phyloP scores from a whole-genome alignment of 2,329 filamentous ascomycete species.

The Fusarium sacchari region DNA sequence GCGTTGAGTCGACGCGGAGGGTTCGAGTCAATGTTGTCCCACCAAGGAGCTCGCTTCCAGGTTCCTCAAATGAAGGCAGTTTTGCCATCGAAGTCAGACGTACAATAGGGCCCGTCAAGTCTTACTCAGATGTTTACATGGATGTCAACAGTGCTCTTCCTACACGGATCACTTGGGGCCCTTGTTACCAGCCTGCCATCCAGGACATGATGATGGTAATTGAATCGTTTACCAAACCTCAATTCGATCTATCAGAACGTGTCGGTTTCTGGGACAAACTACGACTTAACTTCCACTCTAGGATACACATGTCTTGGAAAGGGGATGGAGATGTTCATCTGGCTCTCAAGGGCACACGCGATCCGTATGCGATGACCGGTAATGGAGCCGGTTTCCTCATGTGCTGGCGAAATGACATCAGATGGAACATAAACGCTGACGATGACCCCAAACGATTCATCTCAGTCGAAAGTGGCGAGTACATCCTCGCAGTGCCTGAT shows the following conservation, averaged over 20 bases:
- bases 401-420: conserved; percentile 97
- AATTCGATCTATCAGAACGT: conserved; percentile 89
- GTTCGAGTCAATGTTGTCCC: conserved; percentile 88
- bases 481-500: conserved; percentile 92
- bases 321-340: conserved; percentile 96
- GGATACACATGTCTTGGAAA: conserved; percentile 89
- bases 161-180: conserved; percentile 95
- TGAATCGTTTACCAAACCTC: conserved; percentile 96
- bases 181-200: conserved; percentile 96
- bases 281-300: conserved; percentile 90
- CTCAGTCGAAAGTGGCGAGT: conserved; percentile 94
- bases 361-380: conserved; percentile 93
- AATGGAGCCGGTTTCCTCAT: conserved; percentile 95
- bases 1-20: conserved; percentile 80
- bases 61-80: conserved; percentile 65
- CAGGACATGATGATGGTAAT: conserved; percentile 99
- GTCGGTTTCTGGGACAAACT: conserved; percentile 99
- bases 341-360: conserved; percentile 87
- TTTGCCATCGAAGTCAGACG: conserved; percentile 89
- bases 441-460: conserved; percentile 94
- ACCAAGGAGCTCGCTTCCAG: conserved; percentile 66
- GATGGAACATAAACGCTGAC: conserved; percentile 83
- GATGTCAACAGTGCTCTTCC: conserved; percentile 94
- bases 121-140: conserved; percentile 90
- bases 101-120: conserved; percentile 94